phyloP scores from a whole-genome alignment of 805 yeast species.

The Kazachstania psychrophila region DNA sequence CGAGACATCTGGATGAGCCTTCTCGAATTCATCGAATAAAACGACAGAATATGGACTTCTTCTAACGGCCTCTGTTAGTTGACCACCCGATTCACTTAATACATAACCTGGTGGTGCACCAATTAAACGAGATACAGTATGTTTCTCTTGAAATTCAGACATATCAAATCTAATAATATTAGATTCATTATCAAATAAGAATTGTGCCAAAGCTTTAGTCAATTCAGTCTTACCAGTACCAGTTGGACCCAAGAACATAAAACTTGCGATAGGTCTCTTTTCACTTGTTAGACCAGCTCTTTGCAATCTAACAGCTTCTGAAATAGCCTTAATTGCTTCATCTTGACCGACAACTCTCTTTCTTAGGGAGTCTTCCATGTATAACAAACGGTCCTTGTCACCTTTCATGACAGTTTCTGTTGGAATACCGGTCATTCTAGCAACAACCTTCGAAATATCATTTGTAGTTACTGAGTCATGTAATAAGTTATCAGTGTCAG shows the following conservation, averaged over 20 bases:
- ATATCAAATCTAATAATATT: slow-evolving; percentile 89
- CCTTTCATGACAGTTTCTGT: slow-evolving; percentile 85
- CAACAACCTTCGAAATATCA: slow-evolving; percentile 85
- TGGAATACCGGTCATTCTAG: slow-evolving; percentile 94
- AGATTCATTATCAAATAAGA: slow-evolving; percentile 78
- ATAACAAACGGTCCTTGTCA: slow-evolving; percentile 80
- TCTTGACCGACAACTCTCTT: slow-evolving; percentile 89
- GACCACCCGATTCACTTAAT: slow-evolving; percentile 89
- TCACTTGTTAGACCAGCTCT: slow-evolving; percentile 95
- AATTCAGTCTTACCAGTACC: slow-evolving; percentile 98
- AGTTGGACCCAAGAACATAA: slow-evolving; percentile 95
- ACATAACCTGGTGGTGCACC: slow-evolving; percentile 99
- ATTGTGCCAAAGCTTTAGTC: slow-evolving; percentile 86
- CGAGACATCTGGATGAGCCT: slow-evolving; percentile 93
- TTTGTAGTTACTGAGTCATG: slow-evolving; percentile 93
- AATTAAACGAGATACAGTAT: slow-evolving; percentile 78
- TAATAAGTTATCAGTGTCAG: slow-evolving; percentile 12
- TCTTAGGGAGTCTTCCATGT: slow-evolving; percentile 74
- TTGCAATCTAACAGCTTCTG: slow-evolving; percentile 92
- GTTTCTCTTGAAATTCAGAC: slow-evolving; percentile 97
- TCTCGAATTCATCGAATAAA: slow-evolving; percentile 91
- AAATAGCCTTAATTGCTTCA: slow-evolving; percentile 79
- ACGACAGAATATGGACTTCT: slow-evolving; percentile 92
- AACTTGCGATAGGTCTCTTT: slow-evolving; percentile 90
- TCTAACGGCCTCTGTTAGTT: slow-evolving; percentile 90